Evolutionary conservation across 2,329 filamentous ascomycete species (phyloP), one percentile per base, ranked within the genome.

Genomic region (Aquanectria penicillioides): DNA sequence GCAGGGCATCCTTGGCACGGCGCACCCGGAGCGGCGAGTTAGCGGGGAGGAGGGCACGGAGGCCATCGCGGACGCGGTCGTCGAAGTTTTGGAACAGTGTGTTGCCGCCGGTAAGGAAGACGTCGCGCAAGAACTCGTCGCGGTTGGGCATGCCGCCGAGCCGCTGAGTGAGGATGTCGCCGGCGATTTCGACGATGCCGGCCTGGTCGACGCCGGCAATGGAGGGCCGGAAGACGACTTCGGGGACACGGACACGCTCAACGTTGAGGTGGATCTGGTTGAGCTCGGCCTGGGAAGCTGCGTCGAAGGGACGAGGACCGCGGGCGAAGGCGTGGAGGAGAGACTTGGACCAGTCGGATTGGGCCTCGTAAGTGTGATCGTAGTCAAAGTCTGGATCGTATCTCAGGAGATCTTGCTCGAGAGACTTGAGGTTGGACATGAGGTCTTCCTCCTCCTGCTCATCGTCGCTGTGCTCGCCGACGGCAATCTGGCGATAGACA

Each of bases 221-320:
- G 13, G 90, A 89, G 0, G 94, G 94, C 72, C 96, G 92, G 80
- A 97, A 97, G 15, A 97, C 85, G 8, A 97, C 90, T 78, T 98
- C 94, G 3, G 94, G 94, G 2, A 97, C 93, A 47, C 94, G 90
- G 75, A 98, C 97, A 54, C 94, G 89, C 81, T 98, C 94, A 51
- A 99, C 93, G 74, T 99, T 99, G 63, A 99, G 87, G 75, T 99
- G 95, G 48, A 99, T 81, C 77, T 98, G 94, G 75, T 93, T 89
- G 15, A 88, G 87, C 78, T 99, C 81, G 15, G 89, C 87, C 68
- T 95, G 91, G 56, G 88, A 91, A 54, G 93, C 88, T 0, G 88
- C 80, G 66, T 98, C 90, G 65, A 93, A 97, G 1, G 94, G 92
- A 67, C 93, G 91, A 0, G 94, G 92, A 0, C 95, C 95, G 51